These are phyloP conservation scores for Monascus purpureus DNA, from an alignment of 495 filamentous ascomycete genomes.

Conservation along the genomic window DNA sequence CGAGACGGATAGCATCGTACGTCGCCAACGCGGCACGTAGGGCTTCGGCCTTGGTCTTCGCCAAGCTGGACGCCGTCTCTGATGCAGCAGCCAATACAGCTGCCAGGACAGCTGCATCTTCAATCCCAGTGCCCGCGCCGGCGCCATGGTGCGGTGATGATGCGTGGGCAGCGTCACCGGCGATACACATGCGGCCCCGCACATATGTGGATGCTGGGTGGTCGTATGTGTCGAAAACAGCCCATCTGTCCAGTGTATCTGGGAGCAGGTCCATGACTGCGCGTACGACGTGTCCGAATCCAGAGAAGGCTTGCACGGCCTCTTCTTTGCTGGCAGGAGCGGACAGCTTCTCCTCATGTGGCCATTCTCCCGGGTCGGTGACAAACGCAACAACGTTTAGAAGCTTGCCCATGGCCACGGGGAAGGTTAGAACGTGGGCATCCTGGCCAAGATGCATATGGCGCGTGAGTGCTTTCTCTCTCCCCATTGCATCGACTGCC, in stretches of 20 bases:
- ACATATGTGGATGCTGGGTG: constrained; percentile 26
- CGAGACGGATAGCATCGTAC: too few relatives aligned
- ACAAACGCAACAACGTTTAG: constrained; percentile 38
- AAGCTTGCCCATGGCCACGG: constrained; percentile 19
- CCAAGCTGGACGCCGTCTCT: too few relatives aligned
- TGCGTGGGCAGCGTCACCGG: too few relatives aligned
- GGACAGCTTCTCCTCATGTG: constrained; percentile 13
- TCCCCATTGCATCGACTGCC: constrained; percentile 24
- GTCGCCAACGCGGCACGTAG: too few relatives aligned
- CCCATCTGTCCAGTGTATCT: constrained; percentile 38
- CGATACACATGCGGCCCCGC: constrained; percentile 26
- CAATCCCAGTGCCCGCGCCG: too few relatives aligned
- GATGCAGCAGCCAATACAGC: too few relatives aligned
- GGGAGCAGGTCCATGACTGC: constrained; percentile 29
- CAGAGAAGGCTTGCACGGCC: constrained; percentile 11
- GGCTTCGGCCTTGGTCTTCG: too few relatives aligned
- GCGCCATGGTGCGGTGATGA: too few relatives aligned
- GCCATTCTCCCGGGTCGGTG: constrained; percentile 25
- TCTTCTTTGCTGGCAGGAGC: constrained; percentile 13
- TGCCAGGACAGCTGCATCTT: too few relatives aligned
- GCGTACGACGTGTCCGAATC: constrained; percentile 24
- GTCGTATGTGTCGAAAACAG: constrained; percentile 36
- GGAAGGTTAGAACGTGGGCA: constrained; percentile 33
- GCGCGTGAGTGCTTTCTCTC: constrained; percentile 22
- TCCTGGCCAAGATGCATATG: constrained; percentile 30